phyloP scores from a whole-genome alignment of 148 eudicot genomes.

The Persicaria maculosa region DNA sequence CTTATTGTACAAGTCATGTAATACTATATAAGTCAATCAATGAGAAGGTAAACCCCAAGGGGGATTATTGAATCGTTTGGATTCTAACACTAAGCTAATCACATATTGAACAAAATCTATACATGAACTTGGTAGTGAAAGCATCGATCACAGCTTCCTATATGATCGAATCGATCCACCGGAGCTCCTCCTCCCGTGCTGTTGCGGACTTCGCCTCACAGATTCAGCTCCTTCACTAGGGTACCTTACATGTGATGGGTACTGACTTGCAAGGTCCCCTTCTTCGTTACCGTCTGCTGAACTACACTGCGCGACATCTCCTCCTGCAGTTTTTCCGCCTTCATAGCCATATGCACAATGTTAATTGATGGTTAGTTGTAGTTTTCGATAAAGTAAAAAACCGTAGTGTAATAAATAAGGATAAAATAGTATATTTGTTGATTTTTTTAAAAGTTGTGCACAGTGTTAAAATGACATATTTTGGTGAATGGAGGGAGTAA shows the following conservation, averaged over 20 bases:
- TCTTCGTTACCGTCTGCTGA: background rate
- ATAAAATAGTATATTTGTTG: too few relatives aligned
- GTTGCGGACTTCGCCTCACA: too few relatives aligned
- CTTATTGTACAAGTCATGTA: too few relatives aligned
- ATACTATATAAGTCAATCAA: too few relatives aligned
- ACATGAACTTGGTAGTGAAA: background rate
- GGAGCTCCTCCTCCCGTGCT: background rate
- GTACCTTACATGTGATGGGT: background rate
- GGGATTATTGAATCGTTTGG: too few relatives aligned
- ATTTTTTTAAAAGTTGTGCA: too few relatives aligned
- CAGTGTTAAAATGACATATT: too few relatives aligned
- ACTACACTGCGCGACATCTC: background rate
- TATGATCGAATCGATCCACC: background rate
- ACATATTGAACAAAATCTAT: background rate
- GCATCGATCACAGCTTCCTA: background rate
- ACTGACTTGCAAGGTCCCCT: background rate
- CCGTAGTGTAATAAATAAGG: too few relatives aligned
- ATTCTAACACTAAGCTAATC: background rate
- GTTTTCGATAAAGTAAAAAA: too few relatives aligned
- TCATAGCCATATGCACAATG: background rate
- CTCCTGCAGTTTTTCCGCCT: background rate
- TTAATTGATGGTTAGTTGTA: too few relatives aligned
- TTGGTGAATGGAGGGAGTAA: too few relatives aligned
- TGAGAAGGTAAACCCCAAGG: too few relatives aligned
- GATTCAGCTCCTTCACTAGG: background rate